Evolutionary conservation across 1,284 basidiomycete genomes (phyloP).

Genomic region (Vanrija sp.): DNA sequence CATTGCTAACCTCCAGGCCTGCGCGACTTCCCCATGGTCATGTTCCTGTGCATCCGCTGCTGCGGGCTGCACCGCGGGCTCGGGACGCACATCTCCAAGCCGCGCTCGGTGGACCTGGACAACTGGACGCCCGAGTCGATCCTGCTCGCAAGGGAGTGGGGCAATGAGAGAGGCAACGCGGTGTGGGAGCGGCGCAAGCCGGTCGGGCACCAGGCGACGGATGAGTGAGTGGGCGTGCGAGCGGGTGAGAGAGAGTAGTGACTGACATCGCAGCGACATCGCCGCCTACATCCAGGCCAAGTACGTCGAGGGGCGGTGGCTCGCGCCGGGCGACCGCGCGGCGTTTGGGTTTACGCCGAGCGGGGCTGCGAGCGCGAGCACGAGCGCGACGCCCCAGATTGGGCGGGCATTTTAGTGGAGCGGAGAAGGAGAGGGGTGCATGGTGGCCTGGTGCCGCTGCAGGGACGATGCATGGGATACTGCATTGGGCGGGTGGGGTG

Average conservation of each 20-base stretch:
- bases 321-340: slow-evolving; percentile 23
- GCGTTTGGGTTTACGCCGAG: slow-evolving; percentile 13
- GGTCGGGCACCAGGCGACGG: slow-evolving; percentile 14
- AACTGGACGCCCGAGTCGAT: slow-evolving; percentile 51
- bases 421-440: too few relatives aligned
- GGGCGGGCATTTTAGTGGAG: too few relatives aligned
- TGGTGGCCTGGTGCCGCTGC: too few relatives aligned
- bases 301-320: slow-evolving; percentile 48
- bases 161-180: slow-evolving; percentile 47
- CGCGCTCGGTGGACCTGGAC: slow-evolving; percentile 53
- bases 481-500: too few relatives aligned
- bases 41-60: slow-evolving; percentile 55
- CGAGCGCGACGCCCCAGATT: too few relatives aligned
- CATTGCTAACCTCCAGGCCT: slow-evolving; percentile 22
- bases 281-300: slow-evolving; percentile 46
- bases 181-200: slow-evolving; percentile 46
- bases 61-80: slow-evolving; percentile 53
- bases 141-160: slow-evolving; percentile 42
- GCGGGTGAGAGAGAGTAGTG: neutral
- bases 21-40: slow-evolving; percentile 47
- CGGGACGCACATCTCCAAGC: slow-evolving; percentile 54
- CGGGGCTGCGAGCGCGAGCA: too few relatives aligned
- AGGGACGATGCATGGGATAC: too few relatives aligned
- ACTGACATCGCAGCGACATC: slow-evolving; percentile 24
- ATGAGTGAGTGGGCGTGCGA: slow-evolving; percentile 38